Evolutionary conservation across 208 protist genomes (phyloP).

Genomic region (Phytomonas sp.): DNA sequence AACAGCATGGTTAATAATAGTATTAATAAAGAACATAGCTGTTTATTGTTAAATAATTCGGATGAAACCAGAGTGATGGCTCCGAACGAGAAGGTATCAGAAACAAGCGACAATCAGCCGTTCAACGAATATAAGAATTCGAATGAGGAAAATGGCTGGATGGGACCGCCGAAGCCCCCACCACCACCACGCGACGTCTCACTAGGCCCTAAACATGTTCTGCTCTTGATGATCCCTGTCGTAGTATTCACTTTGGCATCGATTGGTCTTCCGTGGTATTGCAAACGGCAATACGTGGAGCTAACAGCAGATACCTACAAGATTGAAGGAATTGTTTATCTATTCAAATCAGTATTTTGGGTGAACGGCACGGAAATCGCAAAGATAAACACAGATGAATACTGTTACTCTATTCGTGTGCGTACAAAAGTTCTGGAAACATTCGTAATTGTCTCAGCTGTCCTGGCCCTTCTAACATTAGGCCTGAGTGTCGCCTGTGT

Average conservation of each 20-base stretch:
- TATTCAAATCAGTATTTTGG: conserved; percentile 36
- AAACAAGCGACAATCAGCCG: background rate
- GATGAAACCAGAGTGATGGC: background rate
- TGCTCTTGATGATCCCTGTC: conserved; percentile 22
- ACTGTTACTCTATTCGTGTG: conserved; percentile 3
- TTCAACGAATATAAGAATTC: background rate
- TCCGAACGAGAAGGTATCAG: background rate
- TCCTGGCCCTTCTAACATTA: conserved; percentile 24
- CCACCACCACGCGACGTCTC: conserved; percentile 42
- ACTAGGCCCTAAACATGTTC: conserved; percentile 30
- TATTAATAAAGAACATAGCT: background rate
- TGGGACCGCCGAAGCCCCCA: conserved; percentile 18
- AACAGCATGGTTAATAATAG: conserved; percentile 4
- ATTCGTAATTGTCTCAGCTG: conserved; percentile 35
- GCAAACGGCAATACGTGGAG: conserved; percentile 47
- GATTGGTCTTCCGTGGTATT: conserved; percentile 57
- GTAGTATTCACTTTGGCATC: conserved; percentile 45
- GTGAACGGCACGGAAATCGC: conserved; percentile 11
- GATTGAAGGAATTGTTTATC: conserved; percentile 29
- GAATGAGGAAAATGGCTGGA: background rate
- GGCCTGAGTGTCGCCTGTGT: conserved; percentile 28
- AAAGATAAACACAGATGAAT: background rate
- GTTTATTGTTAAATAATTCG: background rate
- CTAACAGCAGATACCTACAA: conserved; percentile 13
- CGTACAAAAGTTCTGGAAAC: conserved; percentile 39